Evolutionary conservation across 2,329 filamentous ascomycete genomes (phyloP), one percentile per base, ranked within the genome.

Genomic region (Leptographium flavum): DNA sequence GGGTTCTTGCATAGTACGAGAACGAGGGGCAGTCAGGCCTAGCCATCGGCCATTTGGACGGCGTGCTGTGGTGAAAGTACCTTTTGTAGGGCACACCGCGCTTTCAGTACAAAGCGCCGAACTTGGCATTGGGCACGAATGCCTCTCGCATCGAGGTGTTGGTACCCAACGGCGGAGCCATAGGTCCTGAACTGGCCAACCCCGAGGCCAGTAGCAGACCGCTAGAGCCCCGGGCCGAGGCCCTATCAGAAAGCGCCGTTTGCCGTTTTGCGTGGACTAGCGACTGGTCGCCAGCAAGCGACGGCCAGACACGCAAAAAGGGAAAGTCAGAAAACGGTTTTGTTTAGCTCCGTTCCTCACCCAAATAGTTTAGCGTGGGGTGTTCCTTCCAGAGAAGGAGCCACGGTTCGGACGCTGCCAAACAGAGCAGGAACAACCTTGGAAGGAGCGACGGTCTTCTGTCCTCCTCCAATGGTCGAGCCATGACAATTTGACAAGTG

Each of bases 151-250:
- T 13, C 15, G 37, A 39, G 17, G 40, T 31, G 40, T 42, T 42
- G 40, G 7, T 42, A 42, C 40, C 40, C 40, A 31, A 42, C n/a
- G 40, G 30, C 40, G 40, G 40, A 42, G 39, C 11, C 21, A 8
- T 39, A 22, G 22, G 36, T 21, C 22, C 23, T n/a, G 11, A 25
- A 27, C 37, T 17, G 37, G 23, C 37, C 37, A 39, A 39, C 37
- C 37, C 22, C 17, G 37, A 27, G 37, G 37, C 37, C 37, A 15
- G 14, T n/a, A 17, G 23, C 15, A 39, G 23, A 39, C 22, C 15
- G 37, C 37, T 27, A 39, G n/a, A 22, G 28, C 5, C n/a, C 22
- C 37, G 8, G 37, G 6, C 22, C n/a, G 37, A 25, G 37, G 37
- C 37, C 38, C 38, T 40, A 40, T 40, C 38, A 40, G 38, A n/a